A percentile compares a stretch with the other conserved stretches of the same genome.
Evolutionary conservation across 352 stramenopile genomes (phyloP).

Genomic region (Phytophthora litchii): DNA sequence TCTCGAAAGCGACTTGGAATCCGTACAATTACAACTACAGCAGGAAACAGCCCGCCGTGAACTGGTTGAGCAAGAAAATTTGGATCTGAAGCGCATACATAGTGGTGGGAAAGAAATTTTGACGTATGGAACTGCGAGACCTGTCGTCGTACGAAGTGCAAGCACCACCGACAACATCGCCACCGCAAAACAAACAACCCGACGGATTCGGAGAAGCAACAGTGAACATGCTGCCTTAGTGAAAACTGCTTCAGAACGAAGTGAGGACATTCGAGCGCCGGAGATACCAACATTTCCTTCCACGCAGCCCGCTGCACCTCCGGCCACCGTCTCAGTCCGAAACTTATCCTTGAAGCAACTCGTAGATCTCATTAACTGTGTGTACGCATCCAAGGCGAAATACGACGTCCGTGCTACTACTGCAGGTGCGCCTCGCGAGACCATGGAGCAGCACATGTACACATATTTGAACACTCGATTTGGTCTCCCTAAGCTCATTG

Average conservation of each 20-base stretch:
- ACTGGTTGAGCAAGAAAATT: constrained; percentile 53
- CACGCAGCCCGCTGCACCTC: constrained; percentile 8
- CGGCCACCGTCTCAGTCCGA: constrained; percentile 24
- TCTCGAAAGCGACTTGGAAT: constrained; percentile 65
- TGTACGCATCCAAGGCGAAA: constrained; percentile 76
- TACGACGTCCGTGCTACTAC: constrained; percentile 56
- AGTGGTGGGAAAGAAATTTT: constrained; percentile 5
- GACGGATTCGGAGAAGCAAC: constrained; percentile 32
- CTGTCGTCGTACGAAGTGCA: neutral
- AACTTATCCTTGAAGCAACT: constrained; percentile 83
- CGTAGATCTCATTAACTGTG: constrained; percentile 71
- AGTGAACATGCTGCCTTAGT: constrained; percentile 6
- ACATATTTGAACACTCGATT: constrained; percentile 90
- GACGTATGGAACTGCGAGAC: constrained; percentile 4
- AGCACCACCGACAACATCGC: constrained; percentile 10
- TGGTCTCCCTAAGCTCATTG: constrained; percentile 69
- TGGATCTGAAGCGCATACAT: constrained; percentile 39
- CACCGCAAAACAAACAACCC: constrained; percentile 1
- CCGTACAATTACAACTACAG: constrained; percentile 44
- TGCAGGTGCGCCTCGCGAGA: constrained; percentile 65
- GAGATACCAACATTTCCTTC: constrained; percentile 4
- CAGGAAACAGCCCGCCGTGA: constrained; percentile 55
- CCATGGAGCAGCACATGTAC: constrained; percentile 91
- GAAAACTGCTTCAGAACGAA: neutral
- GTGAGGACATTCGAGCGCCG: constrained; percentile 12